Evolutionary conservation across 495 filamentous ascomycete species (phyloP).

Genomic region (Friedmanniomyces simplex): DNA sequence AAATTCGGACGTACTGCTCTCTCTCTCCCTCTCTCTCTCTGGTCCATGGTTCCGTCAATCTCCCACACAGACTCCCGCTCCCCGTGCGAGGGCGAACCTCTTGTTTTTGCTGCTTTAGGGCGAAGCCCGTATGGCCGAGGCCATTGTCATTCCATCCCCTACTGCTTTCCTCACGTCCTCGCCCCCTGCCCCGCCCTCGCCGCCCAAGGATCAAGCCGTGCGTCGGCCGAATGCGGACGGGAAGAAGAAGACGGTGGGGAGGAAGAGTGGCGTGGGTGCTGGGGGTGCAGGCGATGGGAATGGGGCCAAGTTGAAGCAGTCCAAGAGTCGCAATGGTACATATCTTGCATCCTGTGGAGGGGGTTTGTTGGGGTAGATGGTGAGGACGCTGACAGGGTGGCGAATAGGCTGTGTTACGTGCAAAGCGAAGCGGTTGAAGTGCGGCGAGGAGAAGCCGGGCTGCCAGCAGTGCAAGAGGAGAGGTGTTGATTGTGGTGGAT

Average conservation of each 20-base stretch:
- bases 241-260: slow-evolving; percentile 17
- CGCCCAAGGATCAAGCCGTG: slow-evolving; percentile 12
- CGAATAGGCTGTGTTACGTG: slow-evolving; percentile 64
- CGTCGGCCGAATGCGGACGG: neutral
- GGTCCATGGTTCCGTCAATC: neutral
- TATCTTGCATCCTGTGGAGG: neutral
- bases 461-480: slow-evolving; percentile 65
- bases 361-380: neutral
- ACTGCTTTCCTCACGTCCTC: slow-evolving; percentile 45
- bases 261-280: slow-evolving; percentile 6
- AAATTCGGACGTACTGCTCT: neutral
- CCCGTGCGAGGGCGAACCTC: neutral
- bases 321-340: slow-evolving; percentile 71
- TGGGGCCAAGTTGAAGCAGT: slow-evolving; percentile 58
- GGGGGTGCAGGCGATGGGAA: slow-evolving; percentile 9
- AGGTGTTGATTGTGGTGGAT: slow-evolving; percentile 63
- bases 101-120: neutral
- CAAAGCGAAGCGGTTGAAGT: slow-evolving; percentile 73
- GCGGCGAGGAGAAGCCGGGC: slow-evolving; percentile 66
- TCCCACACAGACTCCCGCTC: neutral
- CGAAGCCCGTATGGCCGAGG: slow-evolving; percentile 36
- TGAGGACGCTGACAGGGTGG: slow-evolving; percentile 1
- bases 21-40: too few species aligned
- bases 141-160: slow-evolving; percentile 54
- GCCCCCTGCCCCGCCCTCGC: slow-evolving; percentile 28